phyloP scores from a whole-genome alignment of 2,329 filamentous ascomycete genomes.

The Gyromitra esculenta region DNA sequence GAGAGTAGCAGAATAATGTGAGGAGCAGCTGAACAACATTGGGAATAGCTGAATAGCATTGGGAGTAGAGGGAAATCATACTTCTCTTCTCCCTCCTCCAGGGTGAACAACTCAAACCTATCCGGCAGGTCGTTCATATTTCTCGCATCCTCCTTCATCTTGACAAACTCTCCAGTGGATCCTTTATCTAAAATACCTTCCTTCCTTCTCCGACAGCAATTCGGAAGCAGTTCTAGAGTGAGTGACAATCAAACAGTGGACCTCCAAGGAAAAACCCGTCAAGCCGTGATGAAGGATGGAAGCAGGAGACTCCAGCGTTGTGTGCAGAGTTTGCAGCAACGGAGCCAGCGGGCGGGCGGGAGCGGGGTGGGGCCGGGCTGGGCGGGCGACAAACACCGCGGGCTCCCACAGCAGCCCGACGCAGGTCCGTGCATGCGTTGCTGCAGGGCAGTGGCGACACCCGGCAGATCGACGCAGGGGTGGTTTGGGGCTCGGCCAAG shows the following conservation, averaged over 20 bases:
- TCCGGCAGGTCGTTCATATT: slow-evolving; percentile 51
- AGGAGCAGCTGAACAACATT: neutral
- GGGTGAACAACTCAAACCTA: slow-evolving; percentile 54
- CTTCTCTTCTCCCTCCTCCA: slow-evolving; percentile 55
- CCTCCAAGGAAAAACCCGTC: neutral
- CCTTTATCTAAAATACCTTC: neutral
- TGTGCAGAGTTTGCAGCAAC: neutral
- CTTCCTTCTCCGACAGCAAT: neutral
- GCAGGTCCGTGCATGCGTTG: slow-evolving; percentile 16
- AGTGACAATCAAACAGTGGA: neutral
- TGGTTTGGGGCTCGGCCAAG: neutral
- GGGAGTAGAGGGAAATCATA: slow-evolving; percentile 25
- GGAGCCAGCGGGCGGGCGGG: neutral
- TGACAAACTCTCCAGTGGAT: neutral
- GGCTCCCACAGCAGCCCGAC: neutral
- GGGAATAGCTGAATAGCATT: neutral
- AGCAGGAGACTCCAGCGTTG: neutral
- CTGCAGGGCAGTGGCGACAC: slow-evolving; percentile 28
- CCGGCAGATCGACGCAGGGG: slow-evolving; percentile 46
- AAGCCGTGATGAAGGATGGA: neutral
- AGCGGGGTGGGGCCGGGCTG: too few species aligned
- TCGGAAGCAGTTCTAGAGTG: neutral
- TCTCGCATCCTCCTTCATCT: slow-evolving; percentile 44
- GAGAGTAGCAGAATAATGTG: neutral
- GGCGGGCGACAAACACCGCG: neutral